Base-by-base conservation (phyloP, 2,329 filamentous ascomycete species). In the Annulohypoxylon truncatum region DNA sequence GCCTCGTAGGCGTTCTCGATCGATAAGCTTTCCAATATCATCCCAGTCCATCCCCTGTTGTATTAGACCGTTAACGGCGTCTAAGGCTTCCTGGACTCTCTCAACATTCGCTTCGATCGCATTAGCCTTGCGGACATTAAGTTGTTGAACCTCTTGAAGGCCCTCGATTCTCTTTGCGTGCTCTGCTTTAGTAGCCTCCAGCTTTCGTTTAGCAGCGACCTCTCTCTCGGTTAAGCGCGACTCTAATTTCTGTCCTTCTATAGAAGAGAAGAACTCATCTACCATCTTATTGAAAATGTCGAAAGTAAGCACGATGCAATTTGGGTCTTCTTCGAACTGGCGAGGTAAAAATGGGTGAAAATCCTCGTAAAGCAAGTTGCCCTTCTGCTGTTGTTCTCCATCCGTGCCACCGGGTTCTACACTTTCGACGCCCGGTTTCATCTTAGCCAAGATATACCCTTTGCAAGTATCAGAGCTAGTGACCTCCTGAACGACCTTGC, bases 21-120 rank as follows among this genome's bases (percentile, higher is more conserved):
- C 93, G 55, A 99, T 92, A 67, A 99, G 81, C 63, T 91, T 92
- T 8, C 88, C 93, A 73, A 98, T 94, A 70, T 97, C 92, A 9
- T 93, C 89, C 96, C 96, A 99, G 73, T 99, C 96, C 94, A 98
- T 98, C 9, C 95, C 95, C 75, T 97, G 93, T 4, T 88, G 88
- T 64, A 99, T 88, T n/a, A 98, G 82, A 0, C 93, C 92, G 77
- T 97, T 98, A 56, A 99, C 90, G 2, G 96, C 94, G 76, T 94
- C 92, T 77, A 94, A 94, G 3, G 93, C 94, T 80, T 98, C 96
- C 76, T 97, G 92, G 0, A 98, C 94, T 53, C 94, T 88, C 75
- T 97, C 93, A 1, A 93, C 84, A 74, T 99, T 98, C 20, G 93
- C 92, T 77, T 97, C 89, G 42, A 99, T 96, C 0, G 94, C 93